Percentiles rank a stretch among this genome's conserved stretches.
phyloP scores from a whole-genome alignment of 176 grass and related monocot species.

The Hyparrhenia diplandra region DNA sequence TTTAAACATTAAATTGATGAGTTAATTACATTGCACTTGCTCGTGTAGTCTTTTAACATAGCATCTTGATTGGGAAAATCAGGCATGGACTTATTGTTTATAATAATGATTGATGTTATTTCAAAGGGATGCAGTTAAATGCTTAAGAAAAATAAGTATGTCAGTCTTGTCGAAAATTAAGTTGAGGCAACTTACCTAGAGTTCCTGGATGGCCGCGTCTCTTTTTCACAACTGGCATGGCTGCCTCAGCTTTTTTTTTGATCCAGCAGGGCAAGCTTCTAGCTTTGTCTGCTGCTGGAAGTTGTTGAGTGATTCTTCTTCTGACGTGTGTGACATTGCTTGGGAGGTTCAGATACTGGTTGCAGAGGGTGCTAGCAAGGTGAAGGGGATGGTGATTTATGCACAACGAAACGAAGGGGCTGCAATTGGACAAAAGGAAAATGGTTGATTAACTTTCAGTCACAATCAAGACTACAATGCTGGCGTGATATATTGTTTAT shows the following conservation, averaged over 20 bases:
- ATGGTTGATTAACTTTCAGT: slow-evolving; percentile 25
- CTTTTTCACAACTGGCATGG: slow-evolving; percentile 39
- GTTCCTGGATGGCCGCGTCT: slow-evolving; percentile 53
- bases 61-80: background rate
- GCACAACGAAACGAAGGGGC: slow-evolving; percentile 12
- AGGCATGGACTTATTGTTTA: background rate
- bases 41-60: slow-evolving; percentile 17
- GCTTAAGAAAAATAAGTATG: background rate
- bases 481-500: background rate
- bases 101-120: background rate
- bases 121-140: slow-evolving; percentile 16
- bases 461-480: slow-evolving; percentile 39
- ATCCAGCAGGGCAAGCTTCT: slow-evolving; percentile 15
- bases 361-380: slow-evolving; percentile 20
- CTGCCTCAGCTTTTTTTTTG: slow-evolving; percentile 36
- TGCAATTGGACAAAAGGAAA: slow-evolving; percentile 14
- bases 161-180: background rate
- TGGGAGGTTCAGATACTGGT: background rate
- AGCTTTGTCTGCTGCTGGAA: slow-evolving; percentile 45
- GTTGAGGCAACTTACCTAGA: slow-evolving; percentile 25
- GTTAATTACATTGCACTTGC: slow-evolving; percentile 17
- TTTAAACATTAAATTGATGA: background rate
- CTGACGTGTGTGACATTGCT: slow-evolving; percentile 55
- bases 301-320: slow-evolving; percentile 51
- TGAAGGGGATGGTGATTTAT: slow-evolving; percentile 43